Conservation (phyloP, 2,329 filamentous ascomycete species). For the Scedosporium dehoogii region DNA sequence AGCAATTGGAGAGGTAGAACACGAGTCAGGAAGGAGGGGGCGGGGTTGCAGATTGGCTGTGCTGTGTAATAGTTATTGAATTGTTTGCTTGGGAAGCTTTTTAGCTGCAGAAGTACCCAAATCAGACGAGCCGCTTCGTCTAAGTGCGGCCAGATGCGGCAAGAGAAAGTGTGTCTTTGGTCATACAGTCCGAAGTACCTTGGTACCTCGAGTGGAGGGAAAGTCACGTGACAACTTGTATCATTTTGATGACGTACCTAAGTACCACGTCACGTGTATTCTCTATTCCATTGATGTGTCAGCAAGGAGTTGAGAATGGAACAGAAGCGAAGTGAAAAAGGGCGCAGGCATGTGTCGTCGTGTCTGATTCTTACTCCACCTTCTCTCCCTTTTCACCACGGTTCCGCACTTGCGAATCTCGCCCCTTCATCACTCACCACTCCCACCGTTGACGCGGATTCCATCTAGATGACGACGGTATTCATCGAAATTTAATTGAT, state of each 20-base stretch:
- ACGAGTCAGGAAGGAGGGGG: background rate
- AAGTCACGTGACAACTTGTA: background rate
- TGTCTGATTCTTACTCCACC: constrained; percentile 1
- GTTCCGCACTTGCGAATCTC: background rate
- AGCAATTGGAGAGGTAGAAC: background rate
- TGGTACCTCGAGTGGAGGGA: background rate
- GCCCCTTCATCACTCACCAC: background rate
- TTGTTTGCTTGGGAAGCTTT: too few species aligned
- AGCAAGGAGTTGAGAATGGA: background rate
- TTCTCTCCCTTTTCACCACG: constrained; percentile 2
- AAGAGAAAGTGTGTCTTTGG: background rate
- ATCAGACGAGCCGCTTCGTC: background rate
- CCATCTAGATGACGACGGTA: background rate
- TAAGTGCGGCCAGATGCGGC: background rate
- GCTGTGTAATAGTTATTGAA: background rate
- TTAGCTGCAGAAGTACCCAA: background rate
- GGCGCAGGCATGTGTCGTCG: background rate
- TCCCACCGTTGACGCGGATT: background rate
- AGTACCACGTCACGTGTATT: too few species aligned
- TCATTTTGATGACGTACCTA: background rate
- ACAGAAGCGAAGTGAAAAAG: background rate
- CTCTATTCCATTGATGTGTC: background rate
- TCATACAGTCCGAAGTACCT: too few species aligned
- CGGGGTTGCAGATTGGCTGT: background rate
- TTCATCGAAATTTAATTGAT: background rate